phyloP scores from a whole-genome alignment of 2,329 filamentous ascomycete genomes.

The Kalmusia sp. region DNA sequence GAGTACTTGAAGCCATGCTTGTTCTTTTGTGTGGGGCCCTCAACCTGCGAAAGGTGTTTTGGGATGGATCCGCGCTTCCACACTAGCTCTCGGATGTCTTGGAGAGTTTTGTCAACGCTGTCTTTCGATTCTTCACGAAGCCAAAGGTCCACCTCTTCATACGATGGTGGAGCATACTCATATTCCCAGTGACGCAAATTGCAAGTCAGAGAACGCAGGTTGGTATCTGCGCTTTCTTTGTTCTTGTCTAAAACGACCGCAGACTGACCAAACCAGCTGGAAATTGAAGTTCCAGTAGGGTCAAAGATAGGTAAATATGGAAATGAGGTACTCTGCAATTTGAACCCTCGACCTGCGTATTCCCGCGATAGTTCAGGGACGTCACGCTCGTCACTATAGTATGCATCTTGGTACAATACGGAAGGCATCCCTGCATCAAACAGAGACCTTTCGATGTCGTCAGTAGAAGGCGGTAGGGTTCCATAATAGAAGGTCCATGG shows the following conservation, averaged over 20 bases:
- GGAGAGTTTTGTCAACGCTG: conserved; percentile 13
- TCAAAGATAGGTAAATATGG: conserved; percentile 85
- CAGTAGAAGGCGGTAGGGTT: conserved; percentile 49
- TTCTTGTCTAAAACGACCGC: conserved; percentile 58
- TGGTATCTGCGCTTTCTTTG: conserved; percentile 60
- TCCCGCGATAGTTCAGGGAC: conserved; percentile 79
- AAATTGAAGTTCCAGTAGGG: conserved; percentile 62
- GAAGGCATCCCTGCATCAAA: conserved; percentile 65
- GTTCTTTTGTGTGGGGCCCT: conserved; percentile 83
- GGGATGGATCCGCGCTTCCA: conserved; percentile 24
- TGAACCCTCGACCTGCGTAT: conserved; percentile 88
- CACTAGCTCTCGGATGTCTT: conserved; percentile 10
- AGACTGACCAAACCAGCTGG: conserved; percentile 62
- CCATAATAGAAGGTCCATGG: conserved; percentile 43
- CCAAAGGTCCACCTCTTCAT: conserved; percentile 74
- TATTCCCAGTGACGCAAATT: conserved; percentile 79
- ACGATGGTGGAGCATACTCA: conserved; percentile 72
- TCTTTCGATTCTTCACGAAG: conserved; percentile 50
- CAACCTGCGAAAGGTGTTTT: conserved; percentile 77
- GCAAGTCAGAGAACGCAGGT: conserved; percentile 64
- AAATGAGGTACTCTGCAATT: conserved; percentile 74
- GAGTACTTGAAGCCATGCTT: conserved; percentile 86
- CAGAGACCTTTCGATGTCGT: conserved; percentile 64
- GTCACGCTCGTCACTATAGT: conserved; percentile 83
- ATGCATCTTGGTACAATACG: conserved; percentile 83